Base-by-base conservation (phyloP, 2,329 filamentous ascomycete species). In the Pyrenochaeta sp. region DNA sequence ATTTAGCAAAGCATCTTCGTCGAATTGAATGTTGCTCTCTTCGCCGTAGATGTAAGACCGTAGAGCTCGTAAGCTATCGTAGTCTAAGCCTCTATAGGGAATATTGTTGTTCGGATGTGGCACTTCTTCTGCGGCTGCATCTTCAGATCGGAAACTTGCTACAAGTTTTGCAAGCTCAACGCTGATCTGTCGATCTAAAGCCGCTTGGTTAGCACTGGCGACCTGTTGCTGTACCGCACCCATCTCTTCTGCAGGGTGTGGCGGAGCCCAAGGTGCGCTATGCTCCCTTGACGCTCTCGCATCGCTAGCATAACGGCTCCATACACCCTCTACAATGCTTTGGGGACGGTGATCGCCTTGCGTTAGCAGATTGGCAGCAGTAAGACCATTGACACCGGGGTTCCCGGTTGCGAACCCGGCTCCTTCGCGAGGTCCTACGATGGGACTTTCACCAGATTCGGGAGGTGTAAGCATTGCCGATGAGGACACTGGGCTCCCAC, bases 1-100 rank as follows among this genome's bases (percentile, higher is more conserved):
- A 15, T 60, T 61, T 9, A 69, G 61, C 7, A 69, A 51, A 15
- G 50, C 32, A 10, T 67, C 60, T 38, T 69, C 65, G 11, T 69
- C 62, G 40, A 60, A 52, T 9, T 51, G 37, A 6, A 55, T 36
- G 14, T 48, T 52, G 13, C 44, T 44, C 19, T 63, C 60, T 36
- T 67, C 61, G 19, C 50, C 52, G 32, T 68, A 68, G 9, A 68
- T 57, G 36, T 67, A 65, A 10, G 58, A 49, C 17, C 67, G 65
- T 9, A 69, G 55, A 14, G 64, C 64, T 15, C 53, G 48, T 20
- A 68, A 27, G 6, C 55, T 63, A 9, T 68, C 65, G 20, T 59
- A 50, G 35, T 69, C 67, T 10, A 69, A 43, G 3, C 63, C 64
- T 22, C 53, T 58, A 21, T 65, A 65, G 7, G 58, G 53, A 45